Percentiles rank a stretch among this genome's conserved stretches.
phyloP scores from a whole-genome alignment of 2,329 filamentous ascomycete genomes.

The Hymenoscyphus occultus region DNA sequence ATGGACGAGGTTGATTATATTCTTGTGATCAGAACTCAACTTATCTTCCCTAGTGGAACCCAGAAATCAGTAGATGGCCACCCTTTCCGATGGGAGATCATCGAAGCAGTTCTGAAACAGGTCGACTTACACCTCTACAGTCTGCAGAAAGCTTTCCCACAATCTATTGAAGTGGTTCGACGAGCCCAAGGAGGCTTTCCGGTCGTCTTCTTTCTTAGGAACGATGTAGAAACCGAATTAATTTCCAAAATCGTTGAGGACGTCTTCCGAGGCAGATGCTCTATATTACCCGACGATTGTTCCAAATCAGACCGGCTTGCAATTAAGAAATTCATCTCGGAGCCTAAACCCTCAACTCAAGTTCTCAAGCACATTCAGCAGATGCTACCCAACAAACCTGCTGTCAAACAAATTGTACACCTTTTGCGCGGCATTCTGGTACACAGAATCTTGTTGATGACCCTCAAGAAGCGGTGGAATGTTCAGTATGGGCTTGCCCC shows the following conservation, averaged over 20 bases:
- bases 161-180: slow-evolving; percentile 45
- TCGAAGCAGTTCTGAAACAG: slow-evolving; percentile 33
- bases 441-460: slow-evolving; percentile 51
- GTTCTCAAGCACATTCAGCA: slow-evolving; percentile 29
- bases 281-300: slow-evolving; percentile 25
- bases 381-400: slow-evolving; percentile 37
- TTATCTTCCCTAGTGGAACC: slow-evolving; percentile 42
- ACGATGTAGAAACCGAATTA: slow-evolving; percentile 39
- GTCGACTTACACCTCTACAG: slow-evolving; percentile 35
- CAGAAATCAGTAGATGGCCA: slow-evolving; percentile 40
- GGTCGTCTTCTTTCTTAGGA: slow-evolving; percentile 46
- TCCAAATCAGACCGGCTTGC: slow-evolving; percentile 30
- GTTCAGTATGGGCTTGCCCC: slow-evolving; percentile 61
- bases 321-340: slow-evolving; percentile 30
- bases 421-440: slow-evolving; percentile 62
- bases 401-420: slow-evolving; percentile 42
- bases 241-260: slow-evolving; percentile 36
- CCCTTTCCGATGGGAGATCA: slow-evolving; percentile 40
- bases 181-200: slow-evolving; percentile 41
- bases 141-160: slow-evolving; percentile 39
- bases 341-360: slow-evolving; percentile 24
- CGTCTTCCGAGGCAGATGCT: slow-evolving; percentile 33
- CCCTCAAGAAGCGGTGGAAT: slow-evolving; percentile 54
- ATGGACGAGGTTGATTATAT: slow-evolving; percentile 50
- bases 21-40: slow-evolving; percentile 39